Percentiles rank a stretch among this genome's conserved stretches.
phyloP scores from a whole-genome alignment of 2,329 filamentous ascomycete genomes.

The Exophiala alcalophila region DNA sequence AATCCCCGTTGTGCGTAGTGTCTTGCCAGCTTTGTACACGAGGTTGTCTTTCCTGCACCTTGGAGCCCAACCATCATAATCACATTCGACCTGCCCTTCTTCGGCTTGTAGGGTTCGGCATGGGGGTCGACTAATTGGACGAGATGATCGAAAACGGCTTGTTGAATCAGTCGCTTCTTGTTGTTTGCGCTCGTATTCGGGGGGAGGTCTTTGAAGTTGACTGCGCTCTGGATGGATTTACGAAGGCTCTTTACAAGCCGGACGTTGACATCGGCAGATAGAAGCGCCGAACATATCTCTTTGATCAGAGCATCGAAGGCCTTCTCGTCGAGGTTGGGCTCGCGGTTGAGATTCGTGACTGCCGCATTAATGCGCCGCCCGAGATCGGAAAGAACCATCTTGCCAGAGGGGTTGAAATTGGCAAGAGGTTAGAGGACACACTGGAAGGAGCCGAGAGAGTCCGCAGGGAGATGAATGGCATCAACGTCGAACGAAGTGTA shows the following conservation, averaged over 20 bases:
- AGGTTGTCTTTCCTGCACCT: slow-evolving; percentile 96
- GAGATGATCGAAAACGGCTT: slow-evolving; percentile 94
- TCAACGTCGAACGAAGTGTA: slow-evolving; percentile 4
- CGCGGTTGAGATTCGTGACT: slow-evolving; percentile 86
- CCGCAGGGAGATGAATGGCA: background rate
- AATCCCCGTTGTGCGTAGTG: slow-evolving; percentile 95
- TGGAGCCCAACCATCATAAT: slow-evolving; percentile 99
- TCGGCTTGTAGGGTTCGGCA: slow-evolving; percentile 90
- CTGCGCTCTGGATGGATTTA: slow-evolving; percentile 83
- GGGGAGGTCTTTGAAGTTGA: slow-evolving; percentile 93
- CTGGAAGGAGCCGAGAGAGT: background rate
- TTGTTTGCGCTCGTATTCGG: slow-evolving; percentile 68
- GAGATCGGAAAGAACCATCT: slow-evolving; percentile 98
- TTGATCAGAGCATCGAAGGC: slow-evolving; percentile 98
- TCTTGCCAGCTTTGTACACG: slow-evolving; percentile 91
- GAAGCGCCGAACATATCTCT: slow-evolving; percentile 91
- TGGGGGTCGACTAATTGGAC: slow-evolving; percentile 95
- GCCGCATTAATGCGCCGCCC: slow-evolving; percentile 97
- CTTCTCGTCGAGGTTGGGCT: slow-evolving; percentile 95
- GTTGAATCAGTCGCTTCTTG: slow-evolving; percentile 98
- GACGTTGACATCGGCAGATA: slow-evolving; percentile 97
- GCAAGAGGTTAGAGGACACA: background rate
- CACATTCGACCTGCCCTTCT: slow-evolving; percentile 92
- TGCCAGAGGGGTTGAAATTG: slow-evolving; percentile 21
- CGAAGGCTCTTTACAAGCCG: slow-evolving; percentile 85